These are phyloP conservation scores for Pelomyxa schiedti DNA, from an alignment of 78 protist species.

Conservation along the genomic window DNA sequence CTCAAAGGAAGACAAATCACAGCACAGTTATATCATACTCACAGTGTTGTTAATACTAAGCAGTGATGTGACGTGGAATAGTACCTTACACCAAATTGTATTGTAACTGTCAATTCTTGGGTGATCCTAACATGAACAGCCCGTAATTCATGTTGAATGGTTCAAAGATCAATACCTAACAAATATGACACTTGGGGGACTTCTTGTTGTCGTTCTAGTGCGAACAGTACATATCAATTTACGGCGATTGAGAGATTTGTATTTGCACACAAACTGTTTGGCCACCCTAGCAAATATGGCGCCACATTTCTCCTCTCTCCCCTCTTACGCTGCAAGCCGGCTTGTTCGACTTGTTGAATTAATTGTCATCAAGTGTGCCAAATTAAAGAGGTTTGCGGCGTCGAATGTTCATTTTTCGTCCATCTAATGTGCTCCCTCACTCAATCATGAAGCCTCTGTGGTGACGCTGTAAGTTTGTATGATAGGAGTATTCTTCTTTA, in stretches of 20 bases:
- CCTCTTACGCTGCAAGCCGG: constrained; percentile 34
- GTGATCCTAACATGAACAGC: constrained; percentile 6
- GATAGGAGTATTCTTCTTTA: no score
- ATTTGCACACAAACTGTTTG: constrained; percentile 51
- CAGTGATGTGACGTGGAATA: constrained; percentile 35
- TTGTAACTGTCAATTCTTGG: background rate
- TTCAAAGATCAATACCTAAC: constrained; percentile 35
- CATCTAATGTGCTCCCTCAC: no score
- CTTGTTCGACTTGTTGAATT: constrained; percentile 38
- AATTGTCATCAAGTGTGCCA: background rate
- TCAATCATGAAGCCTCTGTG: no score
- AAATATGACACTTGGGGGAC: constrained; percentile 41
- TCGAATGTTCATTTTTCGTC: no score
- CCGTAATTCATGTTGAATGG: constrained; percentile 33
- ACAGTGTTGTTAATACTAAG: constrained; percentile 35
- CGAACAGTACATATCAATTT: constrained; percentile 30
- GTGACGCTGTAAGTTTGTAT: background rate
- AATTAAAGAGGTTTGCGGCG: background rate
- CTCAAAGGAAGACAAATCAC: constrained; percentile 34
- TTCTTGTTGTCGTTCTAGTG: constrained; percentile 37
- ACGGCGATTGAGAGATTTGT: constrained; percentile 28
- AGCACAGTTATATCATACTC: constrained; percentile 46
- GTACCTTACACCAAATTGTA: constrained; percentile 39
- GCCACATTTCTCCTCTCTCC: constrained; percentile 36
- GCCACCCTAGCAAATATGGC: constrained; percentile 52